phyloP scores from a whole-genome alignment of 768 basidiomycete species.

The Gyrodon lividus region DNA sequence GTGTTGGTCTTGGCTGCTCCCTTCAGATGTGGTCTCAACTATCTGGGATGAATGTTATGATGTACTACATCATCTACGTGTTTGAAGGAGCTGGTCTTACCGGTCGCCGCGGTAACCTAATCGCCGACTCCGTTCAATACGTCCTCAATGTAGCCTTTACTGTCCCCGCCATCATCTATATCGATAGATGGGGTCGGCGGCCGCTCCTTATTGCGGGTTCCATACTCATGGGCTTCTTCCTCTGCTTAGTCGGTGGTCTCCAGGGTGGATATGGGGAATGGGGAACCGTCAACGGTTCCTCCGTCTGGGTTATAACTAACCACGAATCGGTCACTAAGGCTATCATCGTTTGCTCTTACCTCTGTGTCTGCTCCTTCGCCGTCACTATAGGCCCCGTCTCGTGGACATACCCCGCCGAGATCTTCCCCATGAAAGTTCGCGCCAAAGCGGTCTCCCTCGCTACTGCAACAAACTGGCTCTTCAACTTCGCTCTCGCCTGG shows the following conservation, averaged over 20 bases:
- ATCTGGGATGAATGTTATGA: constrained; percentile 80
- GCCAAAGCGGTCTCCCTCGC: constrained; percentile 55
- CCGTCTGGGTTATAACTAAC: constrained; percentile 61
- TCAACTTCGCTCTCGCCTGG: constrained; percentile 74
- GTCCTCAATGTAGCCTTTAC: constrained; percentile 42
- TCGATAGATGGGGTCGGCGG: constrained; percentile 78
- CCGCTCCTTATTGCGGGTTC: constrained; percentile 70
- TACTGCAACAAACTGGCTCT: constrained; percentile 53
- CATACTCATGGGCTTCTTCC: constrained; percentile 71
- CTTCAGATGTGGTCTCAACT: constrained; percentile 83
- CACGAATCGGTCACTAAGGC: constrained; percentile 60
- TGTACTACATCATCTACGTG: constrained; percentile 62
- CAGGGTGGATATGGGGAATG: constrained; percentile 67
- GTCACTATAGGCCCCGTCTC: constrained; percentile 76
- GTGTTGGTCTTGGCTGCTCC: constrained; percentile 66
- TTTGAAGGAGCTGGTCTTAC: constrained; percentile 79
- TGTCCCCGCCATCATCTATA: constrained; percentile 55
- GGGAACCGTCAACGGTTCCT: constrained; percentile 43
- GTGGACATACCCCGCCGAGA: constrained; percentile 74
- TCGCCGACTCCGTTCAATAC: constrained; percentile 68
- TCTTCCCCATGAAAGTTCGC: constrained; percentile 67
- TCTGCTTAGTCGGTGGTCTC: constrained; percentile 74
- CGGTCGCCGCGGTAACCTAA: constrained; percentile 69
- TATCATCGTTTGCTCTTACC: constrained; percentile 75
- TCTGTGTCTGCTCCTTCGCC: constrained; percentile 74